Base-by-base conservation (phyloP, 345 rosid genomes). In the Eucalyptus microcorys region DNA sequence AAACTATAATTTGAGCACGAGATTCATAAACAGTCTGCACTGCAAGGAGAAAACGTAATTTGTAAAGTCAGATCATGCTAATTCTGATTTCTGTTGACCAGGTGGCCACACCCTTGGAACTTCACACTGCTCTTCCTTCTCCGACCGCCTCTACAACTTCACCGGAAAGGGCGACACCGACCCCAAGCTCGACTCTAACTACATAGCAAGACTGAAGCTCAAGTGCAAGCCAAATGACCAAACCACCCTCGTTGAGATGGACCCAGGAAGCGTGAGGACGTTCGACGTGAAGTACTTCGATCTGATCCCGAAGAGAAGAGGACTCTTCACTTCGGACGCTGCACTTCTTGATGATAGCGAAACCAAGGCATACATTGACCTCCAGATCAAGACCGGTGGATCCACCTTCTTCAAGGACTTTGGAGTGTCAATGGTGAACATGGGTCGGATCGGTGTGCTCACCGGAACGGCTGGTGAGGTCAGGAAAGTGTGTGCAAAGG, bases 61-160 rank as follows among this genome's bases (percentile, higher is more conserved):
- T n/a, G 37, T 4, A 14, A 14, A n/a, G 19, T 64, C 5, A 64
- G 43, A 85, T 85, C 40, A 10, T 86, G 24, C 14, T 85, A 48
- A 48, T 27, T 85, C 40, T 32, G 57, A 26, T 17, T 53, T 48
- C 32, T 6, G 7, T 57, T 55, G 27, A 34, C 57, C 49, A 95
- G 98, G 95, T 22, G 95, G 89, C 7, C 98, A 96, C 86, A 96
- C 96, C 71, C 88, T 96, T 7, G 98, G 98, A 40, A 90, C 86
- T 13, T 93, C 95, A 40, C 96, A 94, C 81, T 96, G 98, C 93
- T 87, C 94, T 43, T 88, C 91, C 30, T 91, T 96, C 86, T 14
- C 16, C 17, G 83, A 86, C 76, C 91, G 96, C 49, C 95, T 96
- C 21, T 94, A 94, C 95, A 95, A 95, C 88, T 96, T 95, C 92